Percentiles rank a stretch among this genome's conserved stretches.
Conservation (phyloP, 768 basidiomycete species). For the Rhizopogon vinicolor region DNA sequence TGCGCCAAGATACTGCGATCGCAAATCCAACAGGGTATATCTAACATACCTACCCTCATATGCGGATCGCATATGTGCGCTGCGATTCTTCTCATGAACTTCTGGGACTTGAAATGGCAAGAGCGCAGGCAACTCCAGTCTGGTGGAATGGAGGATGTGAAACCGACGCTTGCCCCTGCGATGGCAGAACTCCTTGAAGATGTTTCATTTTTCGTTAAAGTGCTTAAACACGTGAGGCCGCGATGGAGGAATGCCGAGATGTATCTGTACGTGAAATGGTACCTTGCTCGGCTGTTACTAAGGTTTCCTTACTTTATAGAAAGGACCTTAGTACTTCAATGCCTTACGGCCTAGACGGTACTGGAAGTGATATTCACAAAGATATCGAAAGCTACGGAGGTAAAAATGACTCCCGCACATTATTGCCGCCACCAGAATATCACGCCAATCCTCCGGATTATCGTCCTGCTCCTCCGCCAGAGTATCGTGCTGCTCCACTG, state of each 20-base stretch:
- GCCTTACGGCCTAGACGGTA: slow-evolving; percentile 20
- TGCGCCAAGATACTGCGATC: slow-evolving; percentile 55
- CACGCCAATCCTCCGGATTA: slow-evolving; percentile 7
- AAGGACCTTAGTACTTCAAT: slow-evolving; percentile 23
- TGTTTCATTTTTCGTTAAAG: slow-evolving; percentile 22
- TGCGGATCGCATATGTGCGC: slow-evolving; percentile 46
- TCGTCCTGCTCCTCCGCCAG: slow-evolving; percentile 8
- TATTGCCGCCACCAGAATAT: slow-evolving; percentile 11
- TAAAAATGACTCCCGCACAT: slow-evolving; percentile 6
- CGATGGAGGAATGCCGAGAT: slow-evolving; percentile 30
- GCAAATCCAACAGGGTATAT: slow-evolving; percentile 41
- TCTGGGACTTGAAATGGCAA: slow-evolving; percentile 55
- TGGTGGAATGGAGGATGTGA: slow-evolving; percentile 21
- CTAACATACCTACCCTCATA: slow-evolving; percentile 39
- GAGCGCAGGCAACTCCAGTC: slow-evolving; percentile 29
- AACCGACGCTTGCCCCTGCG: slow-evolving; percentile 21
- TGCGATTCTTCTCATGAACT: slow-evolving; percentile 46
- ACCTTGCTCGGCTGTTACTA: slow-evolving; percentile 24
- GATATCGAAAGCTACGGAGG: not conserved
- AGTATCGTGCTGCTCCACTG: slow-evolving; percentile 7
- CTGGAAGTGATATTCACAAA: slow-evolving; percentile 14
- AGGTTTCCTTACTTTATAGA: slow-evolving; percentile 21
- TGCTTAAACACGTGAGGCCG: slow-evolving; percentile 19
- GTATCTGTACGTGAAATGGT: slow-evolving; percentile 27
- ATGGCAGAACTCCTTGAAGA: slow-evolving; percentile 29